Conservation (phyloP, 202 grass and related monocot species). For the Bolboschoenoplectus hybrid region DNA sequence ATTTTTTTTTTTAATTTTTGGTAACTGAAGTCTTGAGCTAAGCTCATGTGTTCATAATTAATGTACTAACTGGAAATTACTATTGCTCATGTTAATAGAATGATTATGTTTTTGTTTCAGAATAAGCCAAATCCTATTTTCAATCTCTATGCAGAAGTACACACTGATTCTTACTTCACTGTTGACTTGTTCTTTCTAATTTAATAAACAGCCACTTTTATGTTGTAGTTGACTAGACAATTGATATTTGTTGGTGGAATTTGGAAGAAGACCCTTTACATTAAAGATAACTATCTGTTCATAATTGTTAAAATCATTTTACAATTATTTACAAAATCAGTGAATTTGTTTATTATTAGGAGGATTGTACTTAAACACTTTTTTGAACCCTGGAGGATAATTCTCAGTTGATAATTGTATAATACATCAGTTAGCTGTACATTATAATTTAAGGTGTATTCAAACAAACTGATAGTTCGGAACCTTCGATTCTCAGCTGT, state of each 20-base stretch:
- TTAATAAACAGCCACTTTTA: neutral
- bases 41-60: constrained; percentile 33
- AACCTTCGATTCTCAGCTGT: neutral
- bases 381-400: neutral
- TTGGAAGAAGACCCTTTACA: neutral
- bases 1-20: neutral
- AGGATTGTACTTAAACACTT: neutral
- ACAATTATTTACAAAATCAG: neutral
- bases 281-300: neutral
- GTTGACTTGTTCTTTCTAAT: constrained; percentile 12
- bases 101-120: constrained; percentile 23
- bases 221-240: neutral
- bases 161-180: neutral
- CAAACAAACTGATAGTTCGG: neutral
- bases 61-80: constrained; percentile 13
- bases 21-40: constrained; percentile 26
- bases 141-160: neutral
- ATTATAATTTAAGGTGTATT: neutral
- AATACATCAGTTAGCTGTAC: neutral
- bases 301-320: neutral
- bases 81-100: neutral
- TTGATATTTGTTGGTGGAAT: neutral
- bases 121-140: neutral
- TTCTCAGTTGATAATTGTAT: neutral
- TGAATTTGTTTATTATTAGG: neutral